Base-by-base conservation (phyloP, 352 stramenopile species). In the Phytophthora tubulina region DNA sequence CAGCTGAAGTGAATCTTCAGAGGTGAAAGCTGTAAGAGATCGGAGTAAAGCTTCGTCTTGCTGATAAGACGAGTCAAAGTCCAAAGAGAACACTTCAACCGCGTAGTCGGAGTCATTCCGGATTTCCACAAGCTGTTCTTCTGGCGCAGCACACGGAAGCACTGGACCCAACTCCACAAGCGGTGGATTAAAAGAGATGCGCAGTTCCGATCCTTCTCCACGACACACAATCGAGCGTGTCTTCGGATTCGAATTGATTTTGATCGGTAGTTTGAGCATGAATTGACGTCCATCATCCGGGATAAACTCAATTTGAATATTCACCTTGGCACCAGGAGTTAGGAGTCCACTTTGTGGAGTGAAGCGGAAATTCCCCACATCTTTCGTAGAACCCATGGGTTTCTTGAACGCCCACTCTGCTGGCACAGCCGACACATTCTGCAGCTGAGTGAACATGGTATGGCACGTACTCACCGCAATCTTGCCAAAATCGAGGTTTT, bases 391-490 rank as follows among this genome's bases (percentile, higher is more conserved):
- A 1, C 90, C 90, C 75, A 97, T 94, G 13, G 91, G 80, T 55
- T 94, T 96, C 75, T 97, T 98, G 39, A 98, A 88, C 6, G 83
- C 78, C 96, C 96, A 99, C 46, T 98, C 92, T 0, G 90, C 92
- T 30, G 85, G 66, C 15, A 99, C 93, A 8, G 81, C 89, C 0
- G 91, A 94, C 7, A 82, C 74, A 70, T 99, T 99, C n/a, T 96
- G 82, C 3, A 99, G 67, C 66, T 98, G 92, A 13, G 97, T 90
- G 70, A 89, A 97, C 41, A 97, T 88, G 1, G 82, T 96, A 57
- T 94, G 91, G 17, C 81, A 91, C n/a, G 88, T 91, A 17, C 96
- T 95, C 0, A 98, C 81, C 4, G 94, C 75, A 6, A 98, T 86
- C 63, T 82, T 85, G 15, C 93, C 95, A 75, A 99, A 99, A 50